These are phyloP conservation scores for Posidonia oceanica DNA, from an alignment of 116 monocot species.

Conservation along the genomic window DNA sequence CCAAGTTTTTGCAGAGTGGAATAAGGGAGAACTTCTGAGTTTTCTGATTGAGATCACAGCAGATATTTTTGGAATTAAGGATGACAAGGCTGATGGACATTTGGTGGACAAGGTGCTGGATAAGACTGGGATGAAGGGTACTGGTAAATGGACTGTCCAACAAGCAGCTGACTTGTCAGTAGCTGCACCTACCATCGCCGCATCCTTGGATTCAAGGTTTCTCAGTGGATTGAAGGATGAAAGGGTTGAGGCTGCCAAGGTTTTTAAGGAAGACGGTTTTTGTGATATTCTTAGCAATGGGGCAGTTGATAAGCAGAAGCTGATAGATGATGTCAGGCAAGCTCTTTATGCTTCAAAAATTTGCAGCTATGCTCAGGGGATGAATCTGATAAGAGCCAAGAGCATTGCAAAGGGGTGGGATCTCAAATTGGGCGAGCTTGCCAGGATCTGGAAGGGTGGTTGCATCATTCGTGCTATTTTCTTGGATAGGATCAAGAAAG, in stretches of 20 bases:
- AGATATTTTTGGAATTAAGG: slow-evolving; percentile 37
- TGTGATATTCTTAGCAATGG: not conserved
- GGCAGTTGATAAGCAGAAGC: slow-evolving; percentile 20
- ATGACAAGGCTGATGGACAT: slow-evolving; percentile 35
- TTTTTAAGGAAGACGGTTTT: slow-evolving; percentile 16
- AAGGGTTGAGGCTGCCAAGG: slow-evolving; percentile 27
- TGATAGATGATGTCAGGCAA: slow-evolving; percentile 32
- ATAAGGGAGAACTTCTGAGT: slow-evolving; percentile 41
- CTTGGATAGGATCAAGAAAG: slow-evolving; percentile 35
- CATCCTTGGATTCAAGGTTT: slow-evolving; percentile 36
- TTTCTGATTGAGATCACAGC: slow-evolving; percentile 45
- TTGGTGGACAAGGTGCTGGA: slow-evolving; percentile 43
- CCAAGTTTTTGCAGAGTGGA: slow-evolving; percentile 38
- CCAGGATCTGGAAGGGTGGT: slow-evolving; percentile 47
- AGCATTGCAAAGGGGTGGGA: slow-evolving; percentile 35
- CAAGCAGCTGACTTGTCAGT: slow-evolving; percentile 35
- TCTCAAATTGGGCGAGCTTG: slow-evolving; percentile 36
- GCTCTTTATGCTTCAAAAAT: slow-evolving; percentile 41
- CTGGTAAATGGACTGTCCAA: slow-evolving; percentile 31
- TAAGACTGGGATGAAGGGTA: slow-evolving; percentile 42
- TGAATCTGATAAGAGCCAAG: slow-evolving; percentile 39
- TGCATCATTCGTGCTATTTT: slow-evolving; percentile 44
- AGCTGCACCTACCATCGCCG: slow-evolving; percentile 27
- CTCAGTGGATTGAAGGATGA: slow-evolving; percentile 47
- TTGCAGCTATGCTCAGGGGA: slow-evolving; percentile 49